These are phyloP conservation scores for Marsdenia floribunda DNA, from an alignment of 257 asterid genomes.

Conservation along the genomic window DNA sequence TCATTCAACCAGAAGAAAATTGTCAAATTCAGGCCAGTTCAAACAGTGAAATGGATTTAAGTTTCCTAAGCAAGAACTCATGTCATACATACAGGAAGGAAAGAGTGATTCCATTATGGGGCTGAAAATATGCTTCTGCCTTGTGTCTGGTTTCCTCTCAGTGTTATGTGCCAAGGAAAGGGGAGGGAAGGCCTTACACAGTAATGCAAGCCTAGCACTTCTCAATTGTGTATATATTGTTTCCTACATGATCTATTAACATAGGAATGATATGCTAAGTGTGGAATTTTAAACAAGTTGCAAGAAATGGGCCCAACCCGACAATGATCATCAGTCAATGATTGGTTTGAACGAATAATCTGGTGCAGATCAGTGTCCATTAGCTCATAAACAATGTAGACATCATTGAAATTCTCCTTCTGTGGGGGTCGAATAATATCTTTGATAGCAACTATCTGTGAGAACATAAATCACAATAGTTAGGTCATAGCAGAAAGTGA, in stretches of 20 bases:
- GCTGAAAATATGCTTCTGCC: background rate
- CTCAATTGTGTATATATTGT: background rate
- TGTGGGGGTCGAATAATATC: slow-evolving; percentile 93
- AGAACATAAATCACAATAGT: slow-evolving; percentile 2
- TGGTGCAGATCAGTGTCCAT: slow-evolving; percentile 99
- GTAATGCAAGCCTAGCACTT: background rate
- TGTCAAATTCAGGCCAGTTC: background rate
- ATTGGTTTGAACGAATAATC: slow-evolving; percentile 83
- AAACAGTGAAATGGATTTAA: background rate
- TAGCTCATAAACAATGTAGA: slow-evolving; percentile 84
- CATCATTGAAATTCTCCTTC: slow-evolving; percentile 94
- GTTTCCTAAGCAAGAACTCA: background rate
- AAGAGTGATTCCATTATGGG: background rate
- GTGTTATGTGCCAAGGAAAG: background rate
- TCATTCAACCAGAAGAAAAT: background rate
- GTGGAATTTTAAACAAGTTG: background rate
- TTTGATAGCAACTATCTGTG: slow-evolving; percentile 78
- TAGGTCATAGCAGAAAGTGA: slow-evolving; percentile 6
- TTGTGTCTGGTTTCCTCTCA: background rate
- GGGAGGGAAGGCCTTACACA: background rate
- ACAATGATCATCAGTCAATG: slow-evolving; percentile 84
- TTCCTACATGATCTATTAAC: background rate
- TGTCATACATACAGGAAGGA: background rate
- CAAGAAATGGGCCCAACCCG: slow-evolving; percentile 68
- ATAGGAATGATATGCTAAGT: background rate